Evolutionary conservation across 192 early-diverging fungal genomes (phyloP).

Genomic region (Coemansia sp.): DNA sequence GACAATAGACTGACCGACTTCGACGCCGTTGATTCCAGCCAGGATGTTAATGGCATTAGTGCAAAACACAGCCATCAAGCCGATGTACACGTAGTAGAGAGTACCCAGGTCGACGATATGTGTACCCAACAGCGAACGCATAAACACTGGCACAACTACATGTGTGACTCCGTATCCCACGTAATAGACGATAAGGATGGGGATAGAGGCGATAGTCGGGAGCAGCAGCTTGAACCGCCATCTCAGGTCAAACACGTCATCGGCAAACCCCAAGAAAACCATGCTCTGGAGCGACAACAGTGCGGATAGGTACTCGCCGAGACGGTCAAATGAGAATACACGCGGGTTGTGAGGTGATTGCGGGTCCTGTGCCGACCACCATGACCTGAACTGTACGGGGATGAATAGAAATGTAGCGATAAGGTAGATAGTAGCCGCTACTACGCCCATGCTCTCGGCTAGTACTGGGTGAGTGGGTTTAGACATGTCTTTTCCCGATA

Average conservation of each 20-base stretch:
- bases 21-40: conserved; percentile 97
- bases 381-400: conserved; percentile 88
- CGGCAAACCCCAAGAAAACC: conserved; percentile 97
- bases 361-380: conserved; percentile 56
- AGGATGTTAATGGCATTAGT: conserved; percentile 98
- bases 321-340: conserved; percentile 52
- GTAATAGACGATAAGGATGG: conserved; percentile 91
- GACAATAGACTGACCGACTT: conserved; percentile 89
- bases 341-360: conserved; percentile 2
- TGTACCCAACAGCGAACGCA: conserved; percentile 70
- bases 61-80: conserved; percentile 84
- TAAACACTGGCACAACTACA: conserved; percentile 81
- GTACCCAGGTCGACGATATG: conserved; percentile 76
- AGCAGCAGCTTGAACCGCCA: conserved; percentile 97
- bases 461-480: conserved; percentile 69
- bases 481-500: conserved; percentile 77
- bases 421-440: conserved; percentile 86
- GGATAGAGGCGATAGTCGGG: conserved; percentile 89
- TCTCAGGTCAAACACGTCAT: conserved; percentile 94
- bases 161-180: conserved; percentile 85
- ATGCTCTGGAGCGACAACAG: conserved; percentile 91
- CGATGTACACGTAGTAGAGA: conserved; percentile 95
- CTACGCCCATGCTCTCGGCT: conserved; percentile 91
- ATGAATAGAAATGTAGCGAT: conserved; percentile 88
- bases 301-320: conserved; percentile 90